A percentile compares a stretch with the other conserved stretches of the same genome.
phyloP scores from a whole-genome alignment of 140 eudicot genomes.

The Bidens hawaiensis region DNA sequence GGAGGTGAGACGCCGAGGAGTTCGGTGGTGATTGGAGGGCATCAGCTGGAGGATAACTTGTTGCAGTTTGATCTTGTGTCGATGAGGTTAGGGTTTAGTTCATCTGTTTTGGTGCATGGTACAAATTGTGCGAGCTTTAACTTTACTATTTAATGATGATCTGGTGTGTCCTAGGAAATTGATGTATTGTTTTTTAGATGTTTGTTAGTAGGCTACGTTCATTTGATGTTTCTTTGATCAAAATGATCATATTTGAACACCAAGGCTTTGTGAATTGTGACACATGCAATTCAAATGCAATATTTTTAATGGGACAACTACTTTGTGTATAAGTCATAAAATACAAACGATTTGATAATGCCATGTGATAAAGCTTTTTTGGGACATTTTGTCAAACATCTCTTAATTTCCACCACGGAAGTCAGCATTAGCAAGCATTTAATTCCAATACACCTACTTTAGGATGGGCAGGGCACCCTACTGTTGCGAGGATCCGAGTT shows the following conservation, averaged over 20 bases:
- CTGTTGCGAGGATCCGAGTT: no score
- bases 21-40: constrained; percentile 46
- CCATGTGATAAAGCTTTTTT: neutral
- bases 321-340: neutral
- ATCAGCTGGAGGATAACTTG: constrained; percentile 45
- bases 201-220: neutral
- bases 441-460: no score
- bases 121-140: constrained; percentile 34
- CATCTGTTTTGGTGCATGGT: constrained; percentile 34
- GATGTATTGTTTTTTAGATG: neutral
- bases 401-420: neutral
- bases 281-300: neutral
- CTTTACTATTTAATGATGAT: constrained; percentile 24
- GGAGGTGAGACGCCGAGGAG: constrained; percentile 40
- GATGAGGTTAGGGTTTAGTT: constrained; percentile 42
- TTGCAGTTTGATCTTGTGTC: constrained; percentile 39
- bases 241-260: neutral
- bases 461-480: no score
- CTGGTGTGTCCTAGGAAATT: neutral
- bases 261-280: neutral
- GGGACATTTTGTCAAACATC: neutral
- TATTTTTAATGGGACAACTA: neutral
- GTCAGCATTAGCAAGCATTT: no score
- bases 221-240: neutral
- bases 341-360: neutral